These are phyloP conservation scores for Capronia coronata DNA, from an alignment of 2,329 filamentous ascomycete genomes.

Conservation along the genomic window DNA sequence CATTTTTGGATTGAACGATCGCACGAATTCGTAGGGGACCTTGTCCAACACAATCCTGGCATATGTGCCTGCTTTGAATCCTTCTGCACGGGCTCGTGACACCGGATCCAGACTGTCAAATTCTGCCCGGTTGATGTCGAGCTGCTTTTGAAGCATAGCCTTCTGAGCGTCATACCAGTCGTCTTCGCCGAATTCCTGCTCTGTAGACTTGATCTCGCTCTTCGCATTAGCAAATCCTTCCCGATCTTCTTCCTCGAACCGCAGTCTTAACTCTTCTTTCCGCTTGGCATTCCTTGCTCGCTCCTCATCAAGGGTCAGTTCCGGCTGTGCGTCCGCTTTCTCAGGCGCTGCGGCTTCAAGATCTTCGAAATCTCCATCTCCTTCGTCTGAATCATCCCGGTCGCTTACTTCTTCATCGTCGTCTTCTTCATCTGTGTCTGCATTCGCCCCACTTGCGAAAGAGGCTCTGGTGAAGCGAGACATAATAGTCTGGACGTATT, in stretches of 20 bases:
- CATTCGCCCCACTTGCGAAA: slow-evolving; percentile 51
- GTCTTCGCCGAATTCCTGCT: slow-evolving; percentile 86
- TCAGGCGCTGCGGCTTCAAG: slow-evolving; percentile 62
- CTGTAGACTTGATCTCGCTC: slow-evolving; percentile 67
- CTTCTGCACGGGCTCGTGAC: slow-evolving; percentile 78
- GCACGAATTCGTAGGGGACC: slow-evolving; percentile 84
- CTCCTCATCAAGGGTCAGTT: slow-evolving; percentile 68
- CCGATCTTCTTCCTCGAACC: slow-evolving; percentile 97
- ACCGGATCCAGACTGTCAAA: slow-evolving; percentile 80
- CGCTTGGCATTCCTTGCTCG: slow-evolving; percentile 81
- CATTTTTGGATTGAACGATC: slow-evolving; percentile 70
- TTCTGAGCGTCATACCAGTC: slow-evolving; percentile 99
- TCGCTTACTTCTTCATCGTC: slow-evolving; percentile 50
- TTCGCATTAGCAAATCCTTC: slow-evolving; percentile 84
- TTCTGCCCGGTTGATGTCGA: slow-evolving; percentile 93
- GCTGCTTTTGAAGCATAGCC: slow-evolving; percentile 86
- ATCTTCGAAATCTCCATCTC: slow-evolving; percentile 78
- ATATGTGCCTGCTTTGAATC: slow-evolving; percentile 86
- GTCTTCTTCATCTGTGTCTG: slow-evolving; percentile 48
- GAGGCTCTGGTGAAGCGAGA: slow-evolving; percentile 68
- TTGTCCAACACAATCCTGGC: slow-evolving; percentile 82
- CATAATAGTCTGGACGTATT: slow-evolving; percentile 68
- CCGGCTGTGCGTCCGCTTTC: slow-evolving; percentile 32
- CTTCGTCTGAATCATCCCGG: slow-evolving; percentile 52
- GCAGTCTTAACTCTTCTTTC: slow-evolving; percentile 88